Evolutionary conservation across 208 protist species (phyloP), one percentile per base, ranked within the genome.

Genomic region (Leishmania major): DNA sequence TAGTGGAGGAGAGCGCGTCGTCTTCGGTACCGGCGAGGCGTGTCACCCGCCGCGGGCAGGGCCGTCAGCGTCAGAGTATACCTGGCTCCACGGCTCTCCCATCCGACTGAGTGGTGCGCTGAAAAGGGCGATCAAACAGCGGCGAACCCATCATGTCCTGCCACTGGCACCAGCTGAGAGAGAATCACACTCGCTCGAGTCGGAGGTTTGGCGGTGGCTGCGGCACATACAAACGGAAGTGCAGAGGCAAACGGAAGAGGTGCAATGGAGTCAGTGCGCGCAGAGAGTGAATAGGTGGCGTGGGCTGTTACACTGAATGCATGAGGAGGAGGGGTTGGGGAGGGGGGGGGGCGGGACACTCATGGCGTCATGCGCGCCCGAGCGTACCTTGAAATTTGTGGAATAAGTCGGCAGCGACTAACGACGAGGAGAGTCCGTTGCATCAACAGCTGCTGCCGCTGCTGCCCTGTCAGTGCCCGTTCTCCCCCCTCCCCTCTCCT

Each of bases 1-100:
- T 86, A 72, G 82, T 86, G 57, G 78, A 86, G 78, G 77, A 82
- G 72, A 82, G 82, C 45, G 51, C 37, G 51, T 35, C 71, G 3
- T 40, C 49, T 4, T 15, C 40, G 69, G 35, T 45, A 25, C 51
- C 49, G 55, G 7, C 60, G 31, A 80, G 69, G 59, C 73, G 57
- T 40, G 1, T 11, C 17, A 15, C 49, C 28, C 13, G 70, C n/a
- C 59, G 60, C 8, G 53, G 75, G 22, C 47, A 10, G 3, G 60
- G 47, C 69, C 57, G 70, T 25, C 67, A 43, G 59, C 75, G 70
- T 22, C 10, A 13, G 28, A 1, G 28, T 57, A 45, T 10, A 25
- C 13, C 0, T 55, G 25, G 11, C 45, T 19, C 70, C 45, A 55
- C 10, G 11, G 0, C 25, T 31, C 28, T 31, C 45, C 15, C 28